phyloP scores from a whole-genome alignment of 768 basidiomycete species.

The Naganishia friedmannii region DNA sequence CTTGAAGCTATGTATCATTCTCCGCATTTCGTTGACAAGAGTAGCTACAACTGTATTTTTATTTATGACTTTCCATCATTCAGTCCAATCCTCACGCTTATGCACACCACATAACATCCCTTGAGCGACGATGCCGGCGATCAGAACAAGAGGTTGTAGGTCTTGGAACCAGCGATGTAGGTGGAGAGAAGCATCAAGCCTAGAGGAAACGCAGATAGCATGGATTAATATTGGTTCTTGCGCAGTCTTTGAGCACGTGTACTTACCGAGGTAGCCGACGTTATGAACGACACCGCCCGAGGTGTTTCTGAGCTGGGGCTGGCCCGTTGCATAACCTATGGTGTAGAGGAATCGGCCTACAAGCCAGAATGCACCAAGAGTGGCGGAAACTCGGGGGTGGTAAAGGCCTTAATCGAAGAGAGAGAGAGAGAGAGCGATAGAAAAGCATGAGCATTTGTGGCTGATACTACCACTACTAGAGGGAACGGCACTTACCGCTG shows the following conservation, averaged over 20 bases:
- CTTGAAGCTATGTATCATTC: conserved; percentile 14
- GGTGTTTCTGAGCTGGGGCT: conserved; percentile 18
- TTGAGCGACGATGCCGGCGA: background rate
- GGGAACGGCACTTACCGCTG: conserved; percentile 7
- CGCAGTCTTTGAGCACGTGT: background rate
- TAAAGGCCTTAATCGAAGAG: conserved; percentile 18
- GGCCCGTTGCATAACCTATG: conserved; percentile 23
- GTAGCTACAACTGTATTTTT: conserved; percentile 1
- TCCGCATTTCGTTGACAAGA: background rate
- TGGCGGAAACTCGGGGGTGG: conserved; percentile 21
- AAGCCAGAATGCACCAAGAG: conserved; percentile 26
- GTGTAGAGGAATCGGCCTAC: conserved; percentile 31
- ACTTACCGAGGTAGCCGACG: conserved; percentile 23
- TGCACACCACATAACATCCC: too few species aligned
- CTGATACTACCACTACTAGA: background rate
- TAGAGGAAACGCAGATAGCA: background rate
- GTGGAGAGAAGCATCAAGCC: conserved; percentile 20
- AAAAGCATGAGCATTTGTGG: too few species aligned
- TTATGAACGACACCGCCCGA: background rate
- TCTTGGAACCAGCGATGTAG: conserved; percentile 5
- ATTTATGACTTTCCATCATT: background rate
- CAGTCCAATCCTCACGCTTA: too few species aligned
- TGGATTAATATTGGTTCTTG: background rate
- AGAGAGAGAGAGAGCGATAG: background rate
- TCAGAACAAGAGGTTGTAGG: conserved; percentile 12